Evolutionary conservation across 345 rosid genomes (phyloP), one percentile per base, ranked within the genome.

Genomic region (Corchorus capsularis): DNA sequence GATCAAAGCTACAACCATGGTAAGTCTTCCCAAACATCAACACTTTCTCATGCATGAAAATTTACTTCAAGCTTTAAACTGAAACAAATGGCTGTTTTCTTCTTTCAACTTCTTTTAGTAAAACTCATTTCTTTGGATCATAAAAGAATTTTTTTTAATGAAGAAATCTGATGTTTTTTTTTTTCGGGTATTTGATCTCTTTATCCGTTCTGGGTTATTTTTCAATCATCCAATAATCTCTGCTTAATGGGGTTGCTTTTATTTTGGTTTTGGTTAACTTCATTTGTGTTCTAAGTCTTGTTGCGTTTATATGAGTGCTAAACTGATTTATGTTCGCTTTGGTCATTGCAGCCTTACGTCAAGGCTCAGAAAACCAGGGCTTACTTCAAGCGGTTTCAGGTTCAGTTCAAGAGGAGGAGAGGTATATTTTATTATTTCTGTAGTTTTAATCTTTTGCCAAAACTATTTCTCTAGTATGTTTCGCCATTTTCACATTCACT

Each of bases 311-410:
- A 8, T 12, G 17, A 17, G 9, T 3, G 60, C 34, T 62, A 32
- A 50, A 46, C 17, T 17, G 27, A 61, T 32, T 46, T 47, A 20
- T 57, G 59, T 19, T 32, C 22, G 19, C 16, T 7, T 63, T 70
- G n/a, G 34, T 5, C 49, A 32, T 71, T 65, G 13, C 80, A 92
- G 94, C 91, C 43, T 15, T 92, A 80, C 69, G 89, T 87, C 69
- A 92, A 89, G 83, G 77, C 93, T 75, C 94, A 87, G 68, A 92
- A 87, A 72, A 4, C 81, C 1, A 87, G 15, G 78, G 89, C 94
- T 41, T 92, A 90, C 76, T 92, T 76, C 80, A 92, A 92, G 89
- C 82, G 97, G 81, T 92, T 71, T 65, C 97, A 92, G 77, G 97
- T 92, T 63, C 87, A 89, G 74, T 92, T 47, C 78, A 92, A 84